Base-by-base conservation (phyloP, 371 early-diverging fungal genomes). In the Mycotypha africana region DNA sequence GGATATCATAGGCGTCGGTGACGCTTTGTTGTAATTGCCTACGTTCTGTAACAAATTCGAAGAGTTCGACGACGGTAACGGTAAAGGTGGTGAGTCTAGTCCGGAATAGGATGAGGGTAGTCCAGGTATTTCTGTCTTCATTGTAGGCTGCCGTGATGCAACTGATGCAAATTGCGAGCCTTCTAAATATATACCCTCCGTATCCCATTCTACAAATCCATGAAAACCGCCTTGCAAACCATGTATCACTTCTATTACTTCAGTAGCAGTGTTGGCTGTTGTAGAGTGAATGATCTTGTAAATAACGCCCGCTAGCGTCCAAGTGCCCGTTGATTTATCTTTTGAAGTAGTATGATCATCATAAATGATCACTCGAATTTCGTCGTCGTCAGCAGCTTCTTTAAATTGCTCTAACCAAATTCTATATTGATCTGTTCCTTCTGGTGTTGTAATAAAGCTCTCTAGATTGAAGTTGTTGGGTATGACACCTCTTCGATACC, bases 381-480 rank as follows among this genome's bases (percentile, higher is more conserved):
- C 26, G n/a, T 51, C 39, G 15, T 49, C 50, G 40, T 36, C 30
- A 32, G 45, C 34, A 20, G 34, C 21, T 17, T 26, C 21, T 40
- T 47, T n/a, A 42, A 38, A 35, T 2, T 22, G 32, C 8, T 33
- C 36, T n/a, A 52, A 34, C 67, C 67, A 66, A 4, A 47, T 19
- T 2, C 42, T 15, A 40, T 57, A 68, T 2, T 48, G 40, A 4
- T 78, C 68, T 17, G 59, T 70, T 11, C 76, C 78, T 47, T 80
- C 71, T 0, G 71, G 65, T 25, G 81, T 80, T 0, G 81, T 76
- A 30, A 82, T 80, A 38, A 82, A 82, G 21, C 72, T 76, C 38
- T 79, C 78, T 3, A 82, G 45, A n/a, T 68, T 74, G 38, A 80
- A 80, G 35, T 79, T 73, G 9, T 75, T 63, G n/a, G n/a, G n/a